Conservation (phyloP, 1,284 basidiomycete genomes). For the Moesziomyces sp. region DNA sequence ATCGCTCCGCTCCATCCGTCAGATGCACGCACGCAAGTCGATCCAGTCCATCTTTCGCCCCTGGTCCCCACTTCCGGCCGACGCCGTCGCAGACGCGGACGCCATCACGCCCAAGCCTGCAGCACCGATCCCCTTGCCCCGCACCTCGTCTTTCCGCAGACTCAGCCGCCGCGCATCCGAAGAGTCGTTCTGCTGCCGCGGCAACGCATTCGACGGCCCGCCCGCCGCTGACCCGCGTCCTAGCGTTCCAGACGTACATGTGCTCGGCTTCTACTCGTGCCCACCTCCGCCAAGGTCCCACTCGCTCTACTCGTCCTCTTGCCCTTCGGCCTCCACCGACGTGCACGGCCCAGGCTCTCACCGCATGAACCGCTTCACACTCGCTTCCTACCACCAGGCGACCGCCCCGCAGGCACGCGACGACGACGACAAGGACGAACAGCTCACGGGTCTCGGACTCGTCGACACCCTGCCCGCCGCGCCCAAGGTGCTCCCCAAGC, state of each 20-base stretch:
- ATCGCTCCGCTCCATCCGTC: slow-evolving; percentile 16
- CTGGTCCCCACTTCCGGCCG: background rate
- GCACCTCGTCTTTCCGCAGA: background rate
- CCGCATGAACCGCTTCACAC: background rate
- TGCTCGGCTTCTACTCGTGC: background rate
- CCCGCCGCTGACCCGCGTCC: background rate
- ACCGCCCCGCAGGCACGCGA: background rate
- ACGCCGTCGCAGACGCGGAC: no score
- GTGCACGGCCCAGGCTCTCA: background rate
- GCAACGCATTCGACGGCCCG: background rate
- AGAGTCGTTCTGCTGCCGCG: slow-evolving; percentile 1
- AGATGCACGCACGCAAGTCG: slow-evolving; percentile 2
- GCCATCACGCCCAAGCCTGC: no score
- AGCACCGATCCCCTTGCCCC: background rate
- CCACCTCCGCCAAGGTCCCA: background rate
- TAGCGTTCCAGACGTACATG: background rate
- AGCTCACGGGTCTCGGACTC: slow-evolving; percentile 19
- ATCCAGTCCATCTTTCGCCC: slow-evolving; percentile 16
- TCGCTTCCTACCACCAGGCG: background rate
- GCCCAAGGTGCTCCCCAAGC: slow-evolving; percentile 15
- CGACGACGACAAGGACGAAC: background rate
- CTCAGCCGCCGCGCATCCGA: background rate
- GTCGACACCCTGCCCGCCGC: slow-evolving; percentile 14
- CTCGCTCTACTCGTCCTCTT: background rate
- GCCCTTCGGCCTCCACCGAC: background rate